A percentile compares a stretch with the other conserved stretches of the same genome.
Conservation (phyloP, 306 rosid species). For the Cucurbita pepo region DNA sequence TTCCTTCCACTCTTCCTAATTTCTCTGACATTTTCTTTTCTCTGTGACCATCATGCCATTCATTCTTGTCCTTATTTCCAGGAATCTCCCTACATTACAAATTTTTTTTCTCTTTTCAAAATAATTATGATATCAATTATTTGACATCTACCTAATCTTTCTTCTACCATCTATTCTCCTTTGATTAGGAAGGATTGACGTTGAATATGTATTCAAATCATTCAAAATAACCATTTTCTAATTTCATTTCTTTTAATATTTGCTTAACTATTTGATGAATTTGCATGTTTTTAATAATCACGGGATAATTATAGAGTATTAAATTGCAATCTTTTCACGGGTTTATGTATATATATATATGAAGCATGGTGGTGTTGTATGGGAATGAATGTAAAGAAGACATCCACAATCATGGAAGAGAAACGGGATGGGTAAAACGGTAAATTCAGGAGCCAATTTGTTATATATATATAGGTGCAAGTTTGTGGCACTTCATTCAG, state of each 20-base stretch:
- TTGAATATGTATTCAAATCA: background rate
- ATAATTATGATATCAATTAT: background rate
- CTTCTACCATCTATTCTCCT: background rate
- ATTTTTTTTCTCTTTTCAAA: background rate
- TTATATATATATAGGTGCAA: constrained; percentile 4
- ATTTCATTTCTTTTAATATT: background rate
- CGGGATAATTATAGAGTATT: too few relatives aligned
- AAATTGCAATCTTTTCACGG: too few relatives aligned
- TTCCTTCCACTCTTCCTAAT: background rate
- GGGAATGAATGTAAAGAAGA: background rate
- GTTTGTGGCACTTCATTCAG: constrained; percentile 1
- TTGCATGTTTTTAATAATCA: too few relatives aligned
- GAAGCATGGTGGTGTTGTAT: background rate
- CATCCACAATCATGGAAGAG: background rate
- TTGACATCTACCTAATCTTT: background rate
- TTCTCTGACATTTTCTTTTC: constrained; percentile 3
- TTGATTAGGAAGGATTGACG: background rate
- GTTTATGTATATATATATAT: too few relatives aligned
- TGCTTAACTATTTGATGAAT: too few relatives aligned
- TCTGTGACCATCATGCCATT: constrained; percentile 5
- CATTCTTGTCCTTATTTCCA: constrained; percentile 3
- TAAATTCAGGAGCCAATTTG: background rate
- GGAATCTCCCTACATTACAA: constrained; percentile 1
- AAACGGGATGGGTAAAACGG: background rate
- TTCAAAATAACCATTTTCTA: background rate